phyloP scores from a whole-genome alignment of 768 basidiomycete species.

The Pleurotus pulmonarius region DNA sequence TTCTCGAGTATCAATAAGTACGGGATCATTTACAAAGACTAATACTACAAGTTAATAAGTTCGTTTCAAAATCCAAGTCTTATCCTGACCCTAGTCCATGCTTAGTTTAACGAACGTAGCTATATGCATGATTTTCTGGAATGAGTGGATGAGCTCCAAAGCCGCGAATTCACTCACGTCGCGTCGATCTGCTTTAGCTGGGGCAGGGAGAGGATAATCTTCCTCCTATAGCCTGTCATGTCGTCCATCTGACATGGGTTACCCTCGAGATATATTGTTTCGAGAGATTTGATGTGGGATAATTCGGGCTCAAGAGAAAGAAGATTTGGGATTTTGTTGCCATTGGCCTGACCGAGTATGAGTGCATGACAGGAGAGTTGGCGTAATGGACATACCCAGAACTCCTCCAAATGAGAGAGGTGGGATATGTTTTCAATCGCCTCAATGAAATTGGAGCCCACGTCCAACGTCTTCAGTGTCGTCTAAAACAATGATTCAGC shows the following conservation, averaged over 20 bases:
- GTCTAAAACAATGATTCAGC: too few relatives aligned
- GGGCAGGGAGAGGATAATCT: slow-evolving; percentile 84
- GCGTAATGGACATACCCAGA: slow-evolving; percentile 67
- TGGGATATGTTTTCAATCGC: slow-evolving; percentile 82
- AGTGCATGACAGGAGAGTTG: background rate
- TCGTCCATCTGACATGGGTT: slow-evolving; percentile 89
- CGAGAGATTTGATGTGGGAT: slow-evolving; percentile 51
- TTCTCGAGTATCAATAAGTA: too few relatives aligned
- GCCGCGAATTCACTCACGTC: slow-evolving; percentile 55
- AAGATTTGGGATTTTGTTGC: slow-evolving; percentile 79
- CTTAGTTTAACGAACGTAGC: slow-evolving; percentile 10
- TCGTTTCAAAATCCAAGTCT: background rate
- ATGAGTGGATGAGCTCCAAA: too few relatives aligned
- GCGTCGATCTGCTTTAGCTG: slow-evolving; percentile 95
- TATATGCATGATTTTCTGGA: background rate
- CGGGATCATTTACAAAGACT: too few relatives aligned
- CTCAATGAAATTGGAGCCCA: slow-evolving; percentile 81
- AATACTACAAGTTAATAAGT: slow-evolving; percentile 1
- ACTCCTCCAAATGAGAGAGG: slow-evolving; percentile 74
- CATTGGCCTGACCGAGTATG: slow-evolving; percentile 59
- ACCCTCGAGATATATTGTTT: slow-evolving; percentile 91
- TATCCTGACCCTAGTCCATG: background rate
- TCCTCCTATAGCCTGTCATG: slow-evolving; percentile 77
- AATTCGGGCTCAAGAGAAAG: slow-evolving; percentile 67
- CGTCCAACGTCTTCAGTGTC: slow-evolving; percentile 81